Conservation (phyloP, 2,329 filamentous ascomycete genomes). For the Myriangium duriaei region DNA sequence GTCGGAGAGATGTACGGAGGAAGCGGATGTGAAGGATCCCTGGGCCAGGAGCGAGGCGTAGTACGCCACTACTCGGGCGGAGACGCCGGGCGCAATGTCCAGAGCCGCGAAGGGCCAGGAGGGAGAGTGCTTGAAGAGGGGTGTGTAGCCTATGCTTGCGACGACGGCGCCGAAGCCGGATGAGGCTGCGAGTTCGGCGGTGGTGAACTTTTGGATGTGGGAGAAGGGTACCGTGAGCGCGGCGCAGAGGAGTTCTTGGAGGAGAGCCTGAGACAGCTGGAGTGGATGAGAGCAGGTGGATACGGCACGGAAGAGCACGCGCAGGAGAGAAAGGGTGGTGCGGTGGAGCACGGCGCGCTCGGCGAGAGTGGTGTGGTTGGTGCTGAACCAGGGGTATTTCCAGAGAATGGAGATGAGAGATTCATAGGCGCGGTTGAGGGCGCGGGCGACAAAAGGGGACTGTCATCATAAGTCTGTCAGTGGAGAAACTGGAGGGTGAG, state of each 20-base stretch:
- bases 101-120: slow-evolving; percentile 23
- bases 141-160: slow-evolving; percentile 16
- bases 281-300: slow-evolving; percentile 10
- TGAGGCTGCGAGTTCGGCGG: slow-evolving; percentile 13
- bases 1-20: neutral
- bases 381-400: slow-evolving; percentile 42
- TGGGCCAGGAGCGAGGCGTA: slow-evolving; percentile 18
- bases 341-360: slow-evolving; percentile 36
- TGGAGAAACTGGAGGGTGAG: slow-evolving; percentile 3
- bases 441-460: slow-evolving; percentile 38
- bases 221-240: slow-evolving; percentile 21
- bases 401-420: slow-evolving; percentile 38
- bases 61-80: slow-evolving; percentile 17
- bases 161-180: slow-evolving; percentile 15
- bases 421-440: slow-evolving; percentile 41
- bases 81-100: slow-evolving; percentile 14
- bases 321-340: slow-evolving; percentile 16
- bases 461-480: slow-evolving; percentile 17
- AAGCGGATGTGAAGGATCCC: slow-evolving; percentile 13
- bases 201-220: slow-evolving; percentile 20
- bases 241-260: slow-evolving; percentile 23
- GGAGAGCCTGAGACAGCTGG: slow-evolving; percentile 15
- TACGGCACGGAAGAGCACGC: slow-evolving; percentile 16
- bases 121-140: slow-evolving; percentile 11
- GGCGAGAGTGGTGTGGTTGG: slow-evolving; percentile 32